Base-by-base conservation (phyloP, 495 filamentous ascomycete genomes). In the Peziza echinospora region DNA sequence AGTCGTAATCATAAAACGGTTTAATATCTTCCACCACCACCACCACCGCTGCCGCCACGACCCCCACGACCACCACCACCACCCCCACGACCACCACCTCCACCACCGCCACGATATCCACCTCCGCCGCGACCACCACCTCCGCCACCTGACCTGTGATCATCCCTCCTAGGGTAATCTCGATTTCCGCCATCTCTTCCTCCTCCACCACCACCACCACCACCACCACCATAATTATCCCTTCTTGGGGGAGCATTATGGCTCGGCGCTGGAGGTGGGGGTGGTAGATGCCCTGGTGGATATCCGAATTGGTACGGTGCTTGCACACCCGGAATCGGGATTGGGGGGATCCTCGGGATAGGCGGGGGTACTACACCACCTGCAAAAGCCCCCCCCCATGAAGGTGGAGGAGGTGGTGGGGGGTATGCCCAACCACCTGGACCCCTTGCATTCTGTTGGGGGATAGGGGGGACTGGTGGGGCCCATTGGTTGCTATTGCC, bases 291-390 rank as follows among this genome's bases (percentile, higher is more conserved):
- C n/a, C n/a, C n/a, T n/a, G n/a, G n/a, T n/a, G n/a, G n/a, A n/a
- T n/a, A n/a, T n/a, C n/a, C n/a, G n/a, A n/a, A n/a, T n/a, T n/a
- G n/a, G n/a, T n/a, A n/a, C n/a, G n/a, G n/a, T n/a, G n/a, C n/a
- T n/a, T n/a, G n/a, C n/a, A n/a, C n/a, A n/a, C n/a, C n/a, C n/a
- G n/a, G n/a, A n/a, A n/a, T n/a, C n/a, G n/a, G 17, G 55, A 57
- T 2, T 63, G 62, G 19, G 67, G 62, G 44, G 60, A 63, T 47
- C 71, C 64, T n/a, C n/a, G n/a, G n/a, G n/a, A n/a, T n/a, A n/a
- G n/a, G 30, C 13, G 30, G 30, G 6, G 30, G 30, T 24, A 63
- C 60, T 19, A 51, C 51, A 6, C 48, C 49, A 30, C 34, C 37
- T 25, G 42, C 48, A 21, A 26, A 39, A 46, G 30, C 42, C 22